Evolutionary conservation across 768 basidiomycete species (phyloP).

Genomic region (Chiua virens): DNA sequence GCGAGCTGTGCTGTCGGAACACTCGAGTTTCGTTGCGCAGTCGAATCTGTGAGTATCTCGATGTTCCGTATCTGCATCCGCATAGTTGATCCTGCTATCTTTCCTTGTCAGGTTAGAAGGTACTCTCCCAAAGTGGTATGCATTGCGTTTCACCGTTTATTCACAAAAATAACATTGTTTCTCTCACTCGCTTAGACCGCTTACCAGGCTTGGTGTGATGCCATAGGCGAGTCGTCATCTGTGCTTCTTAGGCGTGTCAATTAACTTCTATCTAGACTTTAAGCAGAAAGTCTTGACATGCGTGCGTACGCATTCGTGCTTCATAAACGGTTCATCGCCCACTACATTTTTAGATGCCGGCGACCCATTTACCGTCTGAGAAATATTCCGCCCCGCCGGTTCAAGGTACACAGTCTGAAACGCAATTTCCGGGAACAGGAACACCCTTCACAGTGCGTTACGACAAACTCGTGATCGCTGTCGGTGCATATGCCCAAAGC

Average conservation of each 20-base stretch:
- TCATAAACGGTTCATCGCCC: not conserved
- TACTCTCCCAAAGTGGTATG: slow-evolving; percentile 58
- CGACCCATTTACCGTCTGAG: slow-evolving; percentile 46
- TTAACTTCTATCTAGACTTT: slow-evolving; percentile 47
- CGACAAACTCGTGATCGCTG: slow-evolving; percentile 82
- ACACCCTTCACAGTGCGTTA: slow-evolving; percentile 60
- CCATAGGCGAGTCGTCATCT: slow-evolving; percentile 47
- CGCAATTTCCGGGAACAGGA: slow-evolving; percentile 20
- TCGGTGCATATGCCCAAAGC: slow-evolving; percentile 88
- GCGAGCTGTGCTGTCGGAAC: slow-evolving; percentile 75
- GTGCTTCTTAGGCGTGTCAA: not conserved
- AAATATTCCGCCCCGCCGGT: slow-evolving; percentile 9
- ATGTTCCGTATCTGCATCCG: not conserved
- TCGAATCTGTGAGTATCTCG: slow-evolving; percentile 64
- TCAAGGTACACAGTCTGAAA: slow-evolving; percentile 16
- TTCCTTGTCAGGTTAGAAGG: slow-evolving; percentile 45
- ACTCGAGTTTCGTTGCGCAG: slow-evolving; percentile 75
- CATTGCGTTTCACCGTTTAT: not conserved
- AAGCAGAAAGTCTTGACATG: slow-evolving; percentile 57
- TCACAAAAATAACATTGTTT: not conserved
- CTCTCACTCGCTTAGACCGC: slow-evolving; percentile 40
- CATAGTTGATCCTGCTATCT: not conserved
- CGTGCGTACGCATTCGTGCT: slow-evolving; percentile 38
- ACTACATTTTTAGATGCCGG: slow-evolving; percentile 51
- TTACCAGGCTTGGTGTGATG: slow-evolving; percentile 78